Evolutionary conservation across 345 rosid genomes (phyloP).

Genomic region (Salix caprea): DNA sequence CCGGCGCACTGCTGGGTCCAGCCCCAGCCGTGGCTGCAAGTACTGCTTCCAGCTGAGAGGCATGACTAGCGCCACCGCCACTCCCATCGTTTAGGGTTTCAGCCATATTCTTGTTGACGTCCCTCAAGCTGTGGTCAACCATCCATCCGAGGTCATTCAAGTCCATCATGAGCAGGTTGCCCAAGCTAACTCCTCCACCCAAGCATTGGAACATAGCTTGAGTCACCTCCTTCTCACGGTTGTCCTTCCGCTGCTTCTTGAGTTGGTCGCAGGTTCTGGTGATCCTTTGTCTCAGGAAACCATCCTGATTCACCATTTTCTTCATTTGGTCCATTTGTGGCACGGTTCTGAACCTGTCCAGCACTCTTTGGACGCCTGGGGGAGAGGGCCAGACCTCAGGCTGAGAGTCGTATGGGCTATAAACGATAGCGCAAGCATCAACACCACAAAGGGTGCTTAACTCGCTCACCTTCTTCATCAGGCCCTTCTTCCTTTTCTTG

Average conservation of each 20-base stretch:
- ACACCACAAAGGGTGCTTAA: slow-evolving; percentile 56
- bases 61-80: background rate
- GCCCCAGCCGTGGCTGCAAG: background rate
- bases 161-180: slow-evolving; percentile 25
- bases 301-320: slow-evolving; percentile 46
- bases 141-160: slow-evolving; percentile 38
- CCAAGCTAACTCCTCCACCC: slow-evolving; percentile 1
- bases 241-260: slow-evolving; percentile 35
- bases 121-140: slow-evolving; percentile 28
- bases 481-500: slow-evolving; percentile 60
- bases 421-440: slow-evolving; percentile 41
- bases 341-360: slow-evolving; percentile 31
- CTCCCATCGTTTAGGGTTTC: background rate
- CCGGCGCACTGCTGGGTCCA: background rate
- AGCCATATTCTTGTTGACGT: background rate
- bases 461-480: slow-evolving; percentile 62
- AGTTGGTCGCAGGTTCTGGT: slow-evolving; percentile 29
- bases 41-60: background rate
- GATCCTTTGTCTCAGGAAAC: slow-evolving; percentile 38
- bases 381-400: slow-evolving; percentile 56
- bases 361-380: slow-evolving; percentile 23
- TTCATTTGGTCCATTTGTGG: slow-evolving; percentile 44
- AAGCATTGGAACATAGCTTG: slow-evolving; percentile 30
- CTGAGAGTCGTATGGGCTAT: slow-evolving; percentile 28
- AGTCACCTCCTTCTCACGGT: slow-evolving; percentile 35